Percentiles rank a stretch among this genome's conserved stretches.
These are phyloP conservation scores for Penicillium sp. DNA, from an alignment of 2,329 filamentous ascomycete species.

Conservation along the genomic window DNA sequence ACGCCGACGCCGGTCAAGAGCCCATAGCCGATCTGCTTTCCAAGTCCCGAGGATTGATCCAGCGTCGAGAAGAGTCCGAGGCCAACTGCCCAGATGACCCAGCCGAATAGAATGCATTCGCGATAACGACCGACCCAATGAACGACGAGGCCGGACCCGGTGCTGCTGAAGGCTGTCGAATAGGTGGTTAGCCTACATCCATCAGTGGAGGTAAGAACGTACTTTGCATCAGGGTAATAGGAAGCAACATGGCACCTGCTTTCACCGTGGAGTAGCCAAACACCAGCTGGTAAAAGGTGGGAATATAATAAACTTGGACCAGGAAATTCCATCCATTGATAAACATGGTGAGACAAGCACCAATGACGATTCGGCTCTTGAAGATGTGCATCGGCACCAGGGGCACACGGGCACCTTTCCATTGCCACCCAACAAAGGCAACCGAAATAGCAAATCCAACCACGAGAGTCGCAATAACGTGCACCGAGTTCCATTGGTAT, in stretches of 20 bases:
- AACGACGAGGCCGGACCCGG: conserved; percentile 53
- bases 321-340: conserved; percentile 61
- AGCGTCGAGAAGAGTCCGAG: conserved; percentile 55
- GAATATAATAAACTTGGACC: conserved; percentile 61
- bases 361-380: conserved; percentile 53
- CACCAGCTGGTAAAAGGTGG: conserved; percentile 61
- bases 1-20: conserved; percentile 54
- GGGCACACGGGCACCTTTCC: conserved; percentile 31
- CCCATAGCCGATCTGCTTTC: conserved; percentile 56
- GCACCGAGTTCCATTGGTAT: conserved; percentile 55
- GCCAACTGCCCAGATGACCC: conserved; percentile 53
- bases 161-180: conserved; percentile 48
- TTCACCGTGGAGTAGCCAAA: conserved; percentile 44
- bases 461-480: conserved; percentile 56
- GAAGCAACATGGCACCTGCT: conserved; percentile 53
- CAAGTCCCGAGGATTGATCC: conserved; percentile 48
- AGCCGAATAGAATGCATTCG: conserved; percentile 56
- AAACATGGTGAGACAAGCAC: conserved; percentile 57
- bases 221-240: conserved; percentile 51
- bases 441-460: conserved; percentile 43
- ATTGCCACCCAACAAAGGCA: conserved; percentile 35
- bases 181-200: conserved; percentile 40
- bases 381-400: conserved; percentile 51
- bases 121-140: conserved; percentile 54
- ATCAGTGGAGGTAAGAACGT: background rate